phyloP scores from a whole-genome alignment of 169 alveolate species.

The Theileria orientalis region DNA sequence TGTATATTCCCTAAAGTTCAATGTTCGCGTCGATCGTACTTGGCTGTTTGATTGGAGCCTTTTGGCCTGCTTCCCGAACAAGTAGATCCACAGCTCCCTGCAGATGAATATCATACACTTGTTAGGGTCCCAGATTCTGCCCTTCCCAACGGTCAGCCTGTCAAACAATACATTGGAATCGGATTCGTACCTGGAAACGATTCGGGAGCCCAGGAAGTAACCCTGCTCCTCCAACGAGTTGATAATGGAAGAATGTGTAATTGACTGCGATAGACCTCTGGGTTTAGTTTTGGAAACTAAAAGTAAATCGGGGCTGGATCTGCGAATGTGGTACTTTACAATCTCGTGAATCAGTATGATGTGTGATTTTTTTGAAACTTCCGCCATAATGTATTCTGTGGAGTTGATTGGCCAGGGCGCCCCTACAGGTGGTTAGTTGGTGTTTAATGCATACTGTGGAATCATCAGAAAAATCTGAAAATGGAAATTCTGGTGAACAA shows the following conservation, averaged over 20 bases:
- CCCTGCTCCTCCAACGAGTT: constrained; percentile 58
- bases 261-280: constrained; percentile 17
- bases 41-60: constrained; percentile 65
- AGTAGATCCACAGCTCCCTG: constrained; percentile 55
- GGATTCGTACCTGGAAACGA: constrained; percentile 24
- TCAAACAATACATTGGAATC: too few species aligned
- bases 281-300: not conserved
- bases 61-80: constrained; percentile 55
- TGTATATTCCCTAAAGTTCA: constrained; percentile 26
- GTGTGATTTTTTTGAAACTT: constrained; percentile 26
- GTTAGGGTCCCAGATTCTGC: constrained; percentile 61
- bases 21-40: constrained; percentile 1
- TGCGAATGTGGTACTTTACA: constrained; percentile 43
- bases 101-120: constrained; percentile 59
- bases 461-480: not conserved
- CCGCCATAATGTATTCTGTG: constrained; percentile 33
- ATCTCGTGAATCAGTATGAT: constrained; percentile 56
- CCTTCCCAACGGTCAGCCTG: constrained; percentile 48
- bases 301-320: not conserved
- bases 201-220: constrained; percentile 45
- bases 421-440: constrained; percentile 6
- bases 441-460: constrained; percentile 10
- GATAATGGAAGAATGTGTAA: constrained; percentile 35
- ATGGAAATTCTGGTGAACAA: constrained; percentile 6
- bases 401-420: not conserved